phyloP scores from a whole-genome alignment of 805 yeast species.

The Saturnispora bothae region DNA sequence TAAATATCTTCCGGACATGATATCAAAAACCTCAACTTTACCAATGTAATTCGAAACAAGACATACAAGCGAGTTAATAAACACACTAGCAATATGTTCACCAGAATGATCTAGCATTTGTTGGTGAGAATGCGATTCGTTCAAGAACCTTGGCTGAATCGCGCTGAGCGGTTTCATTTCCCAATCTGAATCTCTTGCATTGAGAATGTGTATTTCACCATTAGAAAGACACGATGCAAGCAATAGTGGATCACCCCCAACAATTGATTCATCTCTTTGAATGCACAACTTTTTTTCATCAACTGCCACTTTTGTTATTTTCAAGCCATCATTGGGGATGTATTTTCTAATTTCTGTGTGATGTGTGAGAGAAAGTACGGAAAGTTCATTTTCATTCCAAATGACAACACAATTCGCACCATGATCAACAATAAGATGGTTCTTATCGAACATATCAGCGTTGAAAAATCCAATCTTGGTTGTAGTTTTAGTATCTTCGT shows the following conservation, averaged over 20 bases:
- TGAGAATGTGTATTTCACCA: conserved; percentile 33
- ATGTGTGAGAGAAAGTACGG: conserved; percentile 14
- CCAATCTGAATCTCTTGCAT: conserved; percentile 27
- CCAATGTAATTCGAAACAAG: conserved; percentile 36
- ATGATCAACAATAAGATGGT: conserved; percentile 23
- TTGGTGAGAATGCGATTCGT: conserved; percentile 15
- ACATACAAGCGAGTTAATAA: conserved; percentile 22
- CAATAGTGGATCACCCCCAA: conserved; percentile 24
- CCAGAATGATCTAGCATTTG: conserved; percentile 11
- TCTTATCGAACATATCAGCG: conserved; percentile 5
- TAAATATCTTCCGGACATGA: conserved; percentile 32
- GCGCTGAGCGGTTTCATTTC: conserved; percentile 13
- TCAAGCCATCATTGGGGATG: conserved; percentile 1
- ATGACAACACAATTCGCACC: conserved; percentile 22
- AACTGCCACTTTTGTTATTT: conserved; percentile 17
- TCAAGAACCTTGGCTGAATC: conserved; percentile 18
- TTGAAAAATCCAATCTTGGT: conserved; percentile 1
- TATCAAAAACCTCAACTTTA: conserved; percentile 31
- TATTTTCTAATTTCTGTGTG: conserved; percentile 5
- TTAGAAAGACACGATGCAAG: conserved; percentile 28
- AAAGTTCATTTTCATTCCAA: conserved; percentile 14
- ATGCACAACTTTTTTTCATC: conserved; percentile 16
- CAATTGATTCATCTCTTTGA: conserved; percentile 14
- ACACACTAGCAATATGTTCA: conserved; percentile 22
- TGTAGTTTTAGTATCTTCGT: not conserved